phyloP scores from a whole-genome alignment of 2,329 filamentous ascomycete genomes.

The Phoma herbarum region DNA sequence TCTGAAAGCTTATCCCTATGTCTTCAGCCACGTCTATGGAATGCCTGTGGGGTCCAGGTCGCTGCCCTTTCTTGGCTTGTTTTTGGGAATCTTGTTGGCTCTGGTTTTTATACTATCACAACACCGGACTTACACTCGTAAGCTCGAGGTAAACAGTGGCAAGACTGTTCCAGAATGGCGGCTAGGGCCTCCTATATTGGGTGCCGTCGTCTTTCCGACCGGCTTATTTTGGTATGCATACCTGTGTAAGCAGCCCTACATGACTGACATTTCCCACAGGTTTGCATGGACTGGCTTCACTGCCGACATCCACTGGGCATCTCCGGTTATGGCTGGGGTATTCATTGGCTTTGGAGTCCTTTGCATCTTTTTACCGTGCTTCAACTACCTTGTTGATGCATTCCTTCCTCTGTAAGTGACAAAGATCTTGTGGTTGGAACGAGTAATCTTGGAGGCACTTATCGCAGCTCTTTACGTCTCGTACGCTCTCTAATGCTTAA shows the following conservation, averaged over 20 bases:
- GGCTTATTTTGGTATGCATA: slow-evolving; percentile 6
- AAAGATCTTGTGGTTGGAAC: background rate
- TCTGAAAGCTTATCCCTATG: slow-evolving; percentile 8
- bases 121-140: background rate
- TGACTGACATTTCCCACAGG: background rate
- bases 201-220: slow-evolving; percentile 2
- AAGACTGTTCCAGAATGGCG: slow-evolving; percentile 7
- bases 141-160: background rate
- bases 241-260: background rate
- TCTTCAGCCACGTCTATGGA: slow-evolving; percentile 3
- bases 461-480: background rate
- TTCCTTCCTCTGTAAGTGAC: slow-evolving; percentile 5
- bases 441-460: background rate
- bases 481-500: background rate
- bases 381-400: slow-evolving; percentile 15
- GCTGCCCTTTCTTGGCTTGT: slow-evolving; percentile 2
- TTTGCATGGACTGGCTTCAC: slow-evolving; percentile 12
- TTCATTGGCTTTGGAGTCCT: slow-evolving; percentile 11
- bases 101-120: slow-evolving; percentile 1
- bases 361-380: slow-evolving; percentile 12
- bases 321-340: background rate
- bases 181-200: slow-evolving; percentile 3
- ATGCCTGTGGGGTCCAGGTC: background rate
- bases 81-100: background rate
- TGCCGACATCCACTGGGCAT: slow-evolving; percentile 1